Conservation (phyloP, 441 rosid genomes). For the Sinapis alba region DNA sequence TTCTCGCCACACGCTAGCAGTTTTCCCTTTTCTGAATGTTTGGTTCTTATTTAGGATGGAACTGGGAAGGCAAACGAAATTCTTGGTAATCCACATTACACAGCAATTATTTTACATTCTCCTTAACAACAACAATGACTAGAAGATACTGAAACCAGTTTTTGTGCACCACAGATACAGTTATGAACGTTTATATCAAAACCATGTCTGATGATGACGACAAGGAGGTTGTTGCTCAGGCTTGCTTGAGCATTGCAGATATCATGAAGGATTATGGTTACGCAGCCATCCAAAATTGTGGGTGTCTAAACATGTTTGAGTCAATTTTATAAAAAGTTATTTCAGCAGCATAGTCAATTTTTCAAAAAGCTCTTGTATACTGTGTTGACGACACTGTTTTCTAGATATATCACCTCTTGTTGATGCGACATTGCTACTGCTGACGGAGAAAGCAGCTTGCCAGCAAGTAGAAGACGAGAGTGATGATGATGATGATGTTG, state of each 20-base stretch:
- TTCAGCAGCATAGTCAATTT: background rate
- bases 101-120: background rate
- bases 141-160: slow-evolving; percentile 25
- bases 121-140: slow-evolving; percentile 18
- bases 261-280: slow-evolving; percentile 89
- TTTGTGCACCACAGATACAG: slow-evolving; percentile 58
- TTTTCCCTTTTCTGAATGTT: slow-evolving; percentile 11
- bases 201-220: slow-evolving; percentile 92
- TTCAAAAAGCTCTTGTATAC: slow-evolving; percentile 3
- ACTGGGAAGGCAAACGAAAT: slow-evolving; percentile 68
- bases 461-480: slow-evolving; percentile 76
- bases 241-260: slow-evolving; percentile 87
- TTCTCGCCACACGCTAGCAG: background rate
- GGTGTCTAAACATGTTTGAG: slow-evolving; percentile 41
- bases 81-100: slow-evolving; percentile 57
- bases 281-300: slow-evolving; percentile 82
- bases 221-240: slow-evolving; percentile 98
- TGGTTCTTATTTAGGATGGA: slow-evolving; percentile 66
- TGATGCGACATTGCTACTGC: slow-evolving; percentile 75
- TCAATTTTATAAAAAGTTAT: background rate
- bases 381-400: slow-evolving; percentile 39
- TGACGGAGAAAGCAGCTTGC: slow-evolving; percentile 86
- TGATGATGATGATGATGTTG: slow-evolving; percentile 74
- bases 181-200: slow-evolving; percentile 79
- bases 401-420: slow-evolving; percentile 82